Base-by-base conservation (phyloP, 1,139 yeast genomes). In the Meyerozyma athensensis region DNA sequence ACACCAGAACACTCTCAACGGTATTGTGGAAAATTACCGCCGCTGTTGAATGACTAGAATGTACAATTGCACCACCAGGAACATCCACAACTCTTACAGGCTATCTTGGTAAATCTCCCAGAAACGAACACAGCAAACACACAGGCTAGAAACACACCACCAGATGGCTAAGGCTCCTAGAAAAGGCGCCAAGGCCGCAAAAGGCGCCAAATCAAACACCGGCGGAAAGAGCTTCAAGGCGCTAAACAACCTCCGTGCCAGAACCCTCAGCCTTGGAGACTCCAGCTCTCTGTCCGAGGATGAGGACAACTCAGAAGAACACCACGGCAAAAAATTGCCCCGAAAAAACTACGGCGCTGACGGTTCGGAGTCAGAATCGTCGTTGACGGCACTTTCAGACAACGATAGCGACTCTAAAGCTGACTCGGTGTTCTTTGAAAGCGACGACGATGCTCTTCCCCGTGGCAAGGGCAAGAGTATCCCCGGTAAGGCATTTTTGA, bases 301-400 rank as follows among this genome's bases (percentile, higher is more conserved):
- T 35, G 45, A 43, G 7, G 45, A 46, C n/a, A 39, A 22, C 21
- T 37, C 36, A 7, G 56, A 63, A 3, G 66, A 54, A 9, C 14
- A 22, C 4, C 14, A 12, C 7, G 30, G 24, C n/a, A 6, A 31
- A 13, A 19, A 23, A 14, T 10, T 18, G 22, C 36, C 12, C 37
- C 39, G 10, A 13, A 34, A 24, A 33, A 38, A 18, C 19, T 26
- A 33, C 22, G 16, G 21, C n/a, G 21, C 17, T n/a, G 23, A 13
- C 14, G 33, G 33, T 30, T 43, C 46, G 32, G 52, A 43, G 19
- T 59, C 67, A 6, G 64, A 61, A 43, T 59, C 69, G 14, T 67
- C 74, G 4, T 49, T 71, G 26, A 68, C 75, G 0, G 74, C 69
- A 2, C 65, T 66, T 18, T 64, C 70, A 2, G 73, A 65, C 28